phyloP scores from a whole-genome alignment of 345 rosid genomes.

The Lumnitzera racemosa region DNA sequence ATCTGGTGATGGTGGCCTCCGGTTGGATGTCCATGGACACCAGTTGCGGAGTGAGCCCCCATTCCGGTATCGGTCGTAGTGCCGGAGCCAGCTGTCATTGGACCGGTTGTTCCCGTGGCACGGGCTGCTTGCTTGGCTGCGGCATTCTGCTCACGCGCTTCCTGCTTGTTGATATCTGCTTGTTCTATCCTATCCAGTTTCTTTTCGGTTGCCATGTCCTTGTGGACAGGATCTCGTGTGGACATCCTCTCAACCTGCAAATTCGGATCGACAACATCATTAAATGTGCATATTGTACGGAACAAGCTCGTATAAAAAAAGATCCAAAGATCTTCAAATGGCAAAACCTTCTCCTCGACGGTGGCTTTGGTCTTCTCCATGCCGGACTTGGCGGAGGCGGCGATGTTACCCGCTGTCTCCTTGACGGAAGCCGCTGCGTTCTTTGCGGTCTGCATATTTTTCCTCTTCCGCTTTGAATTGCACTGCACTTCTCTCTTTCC shows the following conservation, averaged over 20 bases:
- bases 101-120: conserved; percentile 9
- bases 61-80: conserved; percentile 5
- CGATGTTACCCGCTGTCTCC: conserved; percentile 54
- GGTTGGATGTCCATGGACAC: conserved; percentile 2
- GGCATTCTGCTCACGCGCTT: conserved; percentile 43
- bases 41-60: conserved; percentile 23
- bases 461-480: neutral
- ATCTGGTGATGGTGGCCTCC: conserved; percentile 11
- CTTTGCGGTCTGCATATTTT: conserved; percentile 13
- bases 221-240: conserved; percentile 45
- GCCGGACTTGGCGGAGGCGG: conserved; percentile 80
- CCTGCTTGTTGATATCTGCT: conserved; percentile 47
- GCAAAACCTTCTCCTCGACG: conserved; percentile 54
- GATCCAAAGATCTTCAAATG: too few species aligned
- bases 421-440: conserved; percentile 24
- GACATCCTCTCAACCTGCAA: conserved; percentile 43
- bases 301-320: too few species aligned
- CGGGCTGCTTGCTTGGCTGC: conserved; percentile 18
- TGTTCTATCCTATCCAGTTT: conserved; percentile 36
- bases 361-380: conserved; percentile 71
- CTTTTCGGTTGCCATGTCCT: conserved; percentile 46
- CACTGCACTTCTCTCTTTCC: too few species aligned
- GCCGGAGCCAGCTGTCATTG: conserved; percentile 14
- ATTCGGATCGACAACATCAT: neutral
- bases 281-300: neutral